Percentiles rank a stretch among this genome's conserved stretches.
Conservation (phyloP, 352 stramenopile genomes). For the Phytophthora pseudosyringae region DNA sequence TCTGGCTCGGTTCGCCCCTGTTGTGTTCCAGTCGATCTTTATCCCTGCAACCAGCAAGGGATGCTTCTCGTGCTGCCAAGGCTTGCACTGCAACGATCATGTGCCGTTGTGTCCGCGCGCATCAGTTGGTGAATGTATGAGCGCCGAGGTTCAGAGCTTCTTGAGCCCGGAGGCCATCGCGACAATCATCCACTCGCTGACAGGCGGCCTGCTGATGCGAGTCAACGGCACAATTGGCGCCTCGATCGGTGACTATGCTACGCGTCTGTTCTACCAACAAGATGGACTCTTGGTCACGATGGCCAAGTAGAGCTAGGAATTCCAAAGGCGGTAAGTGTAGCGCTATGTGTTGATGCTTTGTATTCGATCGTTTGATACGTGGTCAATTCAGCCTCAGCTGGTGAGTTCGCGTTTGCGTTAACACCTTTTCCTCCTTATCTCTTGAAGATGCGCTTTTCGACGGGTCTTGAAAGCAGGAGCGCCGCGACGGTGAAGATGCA, state of each 20-base stretch:
- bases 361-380: conserved; percentile 20
- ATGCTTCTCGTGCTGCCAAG: conserved; percentile 85
- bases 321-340: conserved; percentile 15
- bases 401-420: neutral
- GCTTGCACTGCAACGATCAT: conserved; percentile 55
- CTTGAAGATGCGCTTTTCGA: conserved; percentile 8
- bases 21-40: conserved; percentile 66
- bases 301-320: conserved; percentile 40
- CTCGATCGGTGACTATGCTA: conserved; percentile 72
- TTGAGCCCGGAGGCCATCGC: conserved; percentile 80
- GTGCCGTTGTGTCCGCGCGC: conserved; percentile 66
- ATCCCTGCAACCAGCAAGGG: conserved; percentile 70
- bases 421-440: conserved; percentile 4
- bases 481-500: conserved; percentile 38
- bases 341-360: conserved; percentile 13
- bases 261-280: conserved; percentile 75
- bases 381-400: conserved; percentile 16
- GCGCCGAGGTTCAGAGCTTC: conserved; percentile 66
- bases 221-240: conserved; percentile 81
- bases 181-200: conserved; percentile 74
- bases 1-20: conserved; percentile 74
- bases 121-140: conserved; percentile 67
- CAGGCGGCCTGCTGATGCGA: conserved; percentile 75
- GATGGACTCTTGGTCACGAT: conserved; percentile 75
- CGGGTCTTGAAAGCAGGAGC: conserved; percentile 32